Evolutionary conservation across 163 green algal genomes (phyloP).

Genomic region (Scenedesmus sp.): DNA sequence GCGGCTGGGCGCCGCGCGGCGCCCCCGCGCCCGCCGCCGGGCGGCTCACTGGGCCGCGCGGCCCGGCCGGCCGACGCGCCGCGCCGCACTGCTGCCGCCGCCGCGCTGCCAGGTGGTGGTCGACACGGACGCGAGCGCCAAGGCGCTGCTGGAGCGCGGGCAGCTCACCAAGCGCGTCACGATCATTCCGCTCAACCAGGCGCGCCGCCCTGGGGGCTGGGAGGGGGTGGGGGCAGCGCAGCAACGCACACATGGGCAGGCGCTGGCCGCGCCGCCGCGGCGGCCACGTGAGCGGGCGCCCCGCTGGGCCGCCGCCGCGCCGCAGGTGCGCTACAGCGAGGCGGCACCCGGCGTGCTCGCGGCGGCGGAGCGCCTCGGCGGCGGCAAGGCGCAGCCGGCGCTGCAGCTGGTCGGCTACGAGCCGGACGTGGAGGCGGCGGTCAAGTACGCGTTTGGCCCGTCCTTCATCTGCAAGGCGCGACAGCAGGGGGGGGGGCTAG

Average conservation of each 20-base stretch:
- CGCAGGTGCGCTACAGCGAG: constrained; percentile 50
- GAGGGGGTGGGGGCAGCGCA: too few species aligned
- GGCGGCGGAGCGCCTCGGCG: constrained; percentile 61
- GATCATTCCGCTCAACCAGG: constrained; percentile 98
- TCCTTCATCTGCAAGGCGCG: constrained; percentile 92
- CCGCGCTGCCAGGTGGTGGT: constrained; percentile 82
- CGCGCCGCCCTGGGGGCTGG: too few species aligned
- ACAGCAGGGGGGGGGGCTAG: constrained; percentile 4
- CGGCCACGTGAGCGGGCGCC: too few species aligned
- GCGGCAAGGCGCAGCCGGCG: constrained; percentile 78
- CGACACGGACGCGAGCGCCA: constrained; percentile 87
- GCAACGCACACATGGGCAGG: too few species aligned
- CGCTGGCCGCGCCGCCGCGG: too few species aligned
- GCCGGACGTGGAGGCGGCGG: constrained; percentile 76
- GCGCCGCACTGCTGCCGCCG: neutral
- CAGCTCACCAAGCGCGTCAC: constrained; percentile 90
- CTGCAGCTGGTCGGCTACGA: constrained; percentile 90
- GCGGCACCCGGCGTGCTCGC: constrained; percentile 43
- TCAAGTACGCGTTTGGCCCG: constrained; percentile 96
- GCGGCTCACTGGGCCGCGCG: too few species aligned
- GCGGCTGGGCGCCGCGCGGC: too few species aligned
- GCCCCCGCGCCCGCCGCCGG: too few species aligned
- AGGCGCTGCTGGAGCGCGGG: constrained; percentile 85
- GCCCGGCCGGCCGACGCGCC: too few species aligned
- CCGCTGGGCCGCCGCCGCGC: too few species aligned